Evolutionary conservation across 1,284 basidiomycete species (phyloP), one percentile per base, ranked within the genome.

Genomic region (Takashimella tepidaria): DNA sequence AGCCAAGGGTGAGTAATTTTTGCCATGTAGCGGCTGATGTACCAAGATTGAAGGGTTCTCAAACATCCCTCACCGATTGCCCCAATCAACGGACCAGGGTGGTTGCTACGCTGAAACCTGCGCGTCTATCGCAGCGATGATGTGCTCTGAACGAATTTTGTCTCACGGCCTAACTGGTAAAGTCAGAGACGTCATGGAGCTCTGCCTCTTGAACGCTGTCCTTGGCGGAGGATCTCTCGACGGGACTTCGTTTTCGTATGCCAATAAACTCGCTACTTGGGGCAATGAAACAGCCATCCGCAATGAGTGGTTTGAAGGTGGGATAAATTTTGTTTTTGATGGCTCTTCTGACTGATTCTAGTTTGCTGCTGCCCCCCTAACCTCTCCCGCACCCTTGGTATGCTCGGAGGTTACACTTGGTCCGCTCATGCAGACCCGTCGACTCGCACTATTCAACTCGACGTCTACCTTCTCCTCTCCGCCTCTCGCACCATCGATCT

Each of bases 291-390:
- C 43, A 12, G 63, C 61, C 10, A 58, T 47, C 23, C 56, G 68
- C 27, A 49, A 50, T 8, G 65, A 68, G 41, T 70, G 68, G 68
- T 70, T 68, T 49, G 63, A 67, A 51, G 66, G 66, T 67, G 44
- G 56, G n/a, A n/a, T n/a, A n/a, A n/a, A n/a, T 63, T 51, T 23
- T 19, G 5, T 46, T 12, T 2, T 19, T 1, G 4, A 10, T 8
- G 11, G 6, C n/a, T 12, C 45, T 10, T 19, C 10, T 45, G 10
- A 25, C 47, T 47, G 49, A 46, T n/a, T 19, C 5, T 37, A 66
- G 66, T 70, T 21, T 70, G 68, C 57, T 70, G 68, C 49, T 70
- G 68, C 46, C 68, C 68, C 12, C 66, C 66, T 11, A 68, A 68
- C 49, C 51, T 68, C 20, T 63, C 60, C 4, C 49, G 68, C 16